Conservation (phyloP, 1,139 yeast genomes). For the Scheffersomyces parashehatae region DNA sequence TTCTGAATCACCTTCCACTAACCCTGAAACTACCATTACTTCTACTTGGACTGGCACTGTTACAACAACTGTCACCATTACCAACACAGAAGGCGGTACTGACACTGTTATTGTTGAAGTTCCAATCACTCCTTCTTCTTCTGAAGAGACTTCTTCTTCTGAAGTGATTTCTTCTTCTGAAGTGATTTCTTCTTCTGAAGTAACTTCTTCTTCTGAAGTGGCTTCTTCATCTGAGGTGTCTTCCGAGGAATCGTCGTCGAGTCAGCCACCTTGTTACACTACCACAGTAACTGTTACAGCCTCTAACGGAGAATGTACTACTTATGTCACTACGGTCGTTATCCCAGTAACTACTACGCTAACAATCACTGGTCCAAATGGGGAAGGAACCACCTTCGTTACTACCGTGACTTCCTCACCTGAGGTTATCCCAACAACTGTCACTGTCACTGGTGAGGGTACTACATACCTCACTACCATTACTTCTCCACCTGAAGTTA, state of each 20-base stretch:
- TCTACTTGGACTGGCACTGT: too few relatives aligned
- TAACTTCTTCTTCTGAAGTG: too few relatives aligned
- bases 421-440: background rate
- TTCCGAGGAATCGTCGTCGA: background rate
- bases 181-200: too few relatives aligned
- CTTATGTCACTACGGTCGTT: too few relatives aligned
- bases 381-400: background rate
- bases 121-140: slow-evolving; percentile 9
- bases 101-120: slow-evolving; percentile 15
- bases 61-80: background rate
- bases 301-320: too few relatives aligned
- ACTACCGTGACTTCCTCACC: background rate
- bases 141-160: too few relatives aligned
- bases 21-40: too few relatives aligned
- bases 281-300: slow-evolving; percentile 5
- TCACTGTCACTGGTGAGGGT: background rate
- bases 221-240: background rate
- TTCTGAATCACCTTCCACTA: too few relatives aligned
- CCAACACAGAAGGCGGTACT: slow-evolving; percentile 8
- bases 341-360: slow-evolving; percentile 5
- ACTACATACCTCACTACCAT: too few relatives aligned
- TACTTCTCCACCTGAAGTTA: too few relatives aligned
- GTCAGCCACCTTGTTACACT: slow-evolving; percentile 7
- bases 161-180: too few relatives aligned
- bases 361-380: background rate